Percentiles rank a stretch among this genome's conserved stretches.
These are phyloP conservation scores for Serendipita sp. DNA, from an alignment of 768 basidiomycete species.

Conservation along the genomic window DNA sequence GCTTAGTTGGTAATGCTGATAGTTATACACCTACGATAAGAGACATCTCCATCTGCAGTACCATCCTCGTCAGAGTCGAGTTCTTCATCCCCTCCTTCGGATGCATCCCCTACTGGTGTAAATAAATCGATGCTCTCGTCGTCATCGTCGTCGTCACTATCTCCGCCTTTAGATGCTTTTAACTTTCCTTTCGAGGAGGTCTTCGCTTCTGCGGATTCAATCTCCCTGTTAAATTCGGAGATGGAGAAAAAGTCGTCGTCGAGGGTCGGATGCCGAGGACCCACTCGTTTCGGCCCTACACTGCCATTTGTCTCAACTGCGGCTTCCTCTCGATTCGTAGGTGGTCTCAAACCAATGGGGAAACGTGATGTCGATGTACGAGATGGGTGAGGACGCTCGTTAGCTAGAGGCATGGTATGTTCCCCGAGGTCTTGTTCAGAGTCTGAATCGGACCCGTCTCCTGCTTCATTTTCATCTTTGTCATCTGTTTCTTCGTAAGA, in stretches of 20 bases:
- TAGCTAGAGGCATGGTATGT: constrained; percentile 12
- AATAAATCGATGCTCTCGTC: constrained; percentile 37
- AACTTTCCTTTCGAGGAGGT: constrained; percentile 44
- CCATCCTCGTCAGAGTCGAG: constrained; percentile 22
- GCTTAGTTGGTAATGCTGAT: background rate
- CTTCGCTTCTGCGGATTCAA: constrained; percentile 57
- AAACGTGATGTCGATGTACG: no score
- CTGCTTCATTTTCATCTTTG: constrained; percentile 16
- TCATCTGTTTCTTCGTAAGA: constrained; percentile 18
- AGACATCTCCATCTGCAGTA: constrained; percentile 13
- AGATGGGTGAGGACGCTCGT: background rate
- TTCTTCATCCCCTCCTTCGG: constrained; percentile 31
- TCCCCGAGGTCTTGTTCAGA: constrained; percentile 6
- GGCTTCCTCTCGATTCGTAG: background rate
- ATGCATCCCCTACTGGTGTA: constrained; percentile 23
- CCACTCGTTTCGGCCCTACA: constrained; percentile 6
- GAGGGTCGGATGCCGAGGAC: constrained; percentile 31
- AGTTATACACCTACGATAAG: constrained; percentile 12
- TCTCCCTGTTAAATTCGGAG: constrained; percentile 71
- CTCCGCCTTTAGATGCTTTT: constrained; percentile 20
- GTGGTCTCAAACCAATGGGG: no score
- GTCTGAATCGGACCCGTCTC: constrained; percentile 11
- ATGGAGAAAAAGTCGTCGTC: constrained; percentile 89
- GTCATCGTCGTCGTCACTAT: constrained; percentile 19
- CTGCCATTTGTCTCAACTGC: no score